Conservation (phyloP, 2,329 filamentous ascomycete genomes). For the Xylaria sp. region DNA sequence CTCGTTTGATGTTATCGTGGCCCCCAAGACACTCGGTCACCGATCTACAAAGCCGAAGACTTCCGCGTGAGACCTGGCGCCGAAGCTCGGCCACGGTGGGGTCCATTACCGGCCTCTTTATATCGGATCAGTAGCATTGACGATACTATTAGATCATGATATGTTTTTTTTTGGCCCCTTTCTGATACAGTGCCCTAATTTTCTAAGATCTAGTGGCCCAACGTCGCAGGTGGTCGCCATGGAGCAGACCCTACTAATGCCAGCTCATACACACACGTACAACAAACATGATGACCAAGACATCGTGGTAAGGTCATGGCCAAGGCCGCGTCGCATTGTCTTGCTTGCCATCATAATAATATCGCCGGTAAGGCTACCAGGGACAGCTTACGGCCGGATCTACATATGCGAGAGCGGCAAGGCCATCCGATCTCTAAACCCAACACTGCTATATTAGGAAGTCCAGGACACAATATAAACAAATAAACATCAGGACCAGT, state of each 20-base stretch:
- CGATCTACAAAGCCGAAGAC: constrained; percentile 26
- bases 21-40: constrained; percentile 32
- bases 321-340: neutral
- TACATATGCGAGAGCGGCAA: constrained; percentile 14
- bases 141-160: constrained; percentile 9
- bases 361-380: constrained; percentile 13
- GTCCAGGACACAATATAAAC: constrained; percentile 19
- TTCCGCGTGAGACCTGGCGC: constrained; percentile 2
- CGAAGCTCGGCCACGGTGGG: constrained; percentile 30
- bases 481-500: constrained; percentile 17
- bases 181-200: constrained; percentile 1
- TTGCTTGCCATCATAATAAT: constrained; percentile 4
- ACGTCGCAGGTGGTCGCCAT: constrained; percentile 14
- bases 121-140: constrained; percentile 9
- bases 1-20: neutral
- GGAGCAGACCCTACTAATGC: constrained; percentile 22
- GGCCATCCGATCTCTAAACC: constrained; percentile 15
- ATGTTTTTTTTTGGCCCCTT: constrained; percentile 26
- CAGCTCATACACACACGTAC: constrained; percentile 24
- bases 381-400: neutral
- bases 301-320: constrained; percentile 9
- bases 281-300: constrained; percentile 5
- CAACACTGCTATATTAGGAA: constrained; percentile 13
- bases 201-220: constrained; percentile 18
- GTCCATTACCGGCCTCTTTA: constrained; percentile 21